phyloP scores from a whole-genome alignment of 495 filamentous ascomycete species.

The Podospora fimiseda region DNA sequence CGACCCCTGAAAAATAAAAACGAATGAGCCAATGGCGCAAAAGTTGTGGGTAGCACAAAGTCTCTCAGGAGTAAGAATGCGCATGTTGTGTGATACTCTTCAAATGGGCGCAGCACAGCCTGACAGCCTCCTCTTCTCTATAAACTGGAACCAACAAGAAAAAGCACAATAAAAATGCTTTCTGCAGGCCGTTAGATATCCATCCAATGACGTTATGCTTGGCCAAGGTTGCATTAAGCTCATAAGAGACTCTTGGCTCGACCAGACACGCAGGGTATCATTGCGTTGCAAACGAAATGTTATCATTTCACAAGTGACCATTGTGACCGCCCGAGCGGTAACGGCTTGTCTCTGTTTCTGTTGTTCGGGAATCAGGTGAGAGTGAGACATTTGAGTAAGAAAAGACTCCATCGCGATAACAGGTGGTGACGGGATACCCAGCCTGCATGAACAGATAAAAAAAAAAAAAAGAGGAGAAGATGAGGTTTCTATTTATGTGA shows the following conservation, averaged over 20 bases:
- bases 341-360: background rate
- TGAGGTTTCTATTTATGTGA: background rate
- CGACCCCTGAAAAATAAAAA: background rate
- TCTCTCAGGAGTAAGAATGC: too few relatives aligned
- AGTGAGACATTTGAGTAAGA: background rate
- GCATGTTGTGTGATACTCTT: too few relatives aligned
- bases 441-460: background rate
- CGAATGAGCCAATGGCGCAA: background rate
- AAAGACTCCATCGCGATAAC: background rate
- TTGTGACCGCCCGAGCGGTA: background rate
- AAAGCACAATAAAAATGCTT: background rate
- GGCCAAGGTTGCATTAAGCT: constrained; percentile 7
- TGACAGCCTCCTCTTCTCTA: background rate
- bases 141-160: background rate
- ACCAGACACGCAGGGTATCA: background rate
- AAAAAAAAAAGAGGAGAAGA: background rate
- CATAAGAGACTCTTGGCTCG: background rate
- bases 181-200: background rate
- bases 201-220: constrained; percentile 9
- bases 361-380: background rate
- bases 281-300: constrained; percentile 2
- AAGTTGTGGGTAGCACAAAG: too few relatives aligned
- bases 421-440: background rate
- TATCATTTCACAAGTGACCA: background rate
- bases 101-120: too few relatives aligned